These are phyloP conservation scores for Nicotiana rustica DNA, from an alignment of 305 asterid genomes.

Conservation along the genomic window DNA sequence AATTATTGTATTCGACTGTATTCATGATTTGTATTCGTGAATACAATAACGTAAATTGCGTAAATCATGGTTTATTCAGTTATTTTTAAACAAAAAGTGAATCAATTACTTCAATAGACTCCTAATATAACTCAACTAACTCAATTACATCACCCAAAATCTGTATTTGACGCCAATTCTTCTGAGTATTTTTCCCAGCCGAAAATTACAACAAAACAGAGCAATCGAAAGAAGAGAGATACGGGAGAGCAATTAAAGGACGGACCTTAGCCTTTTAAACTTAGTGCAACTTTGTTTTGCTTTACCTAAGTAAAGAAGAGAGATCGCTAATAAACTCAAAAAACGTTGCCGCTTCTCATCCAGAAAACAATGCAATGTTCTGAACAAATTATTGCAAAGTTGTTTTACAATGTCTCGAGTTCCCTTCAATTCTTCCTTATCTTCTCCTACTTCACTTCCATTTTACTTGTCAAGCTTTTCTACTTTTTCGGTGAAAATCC, in stretches of 20 bases:
- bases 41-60: no score
- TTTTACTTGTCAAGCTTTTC: constrained; percentile 71
- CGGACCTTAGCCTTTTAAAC: constrained; percentile 41
- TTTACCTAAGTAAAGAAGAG: constrained; percentile 39
- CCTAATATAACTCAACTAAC: no score
- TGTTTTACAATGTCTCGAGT: constrained; percentile 79
- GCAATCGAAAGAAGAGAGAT: constrained; percentile 12
- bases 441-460: constrained; percentile 38
- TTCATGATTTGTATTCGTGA: no score
- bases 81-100: no score
- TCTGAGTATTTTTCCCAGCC: no score
- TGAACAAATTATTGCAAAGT: constrained; percentile 58
- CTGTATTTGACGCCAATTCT: neutral
- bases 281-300: constrained; percentile 53
- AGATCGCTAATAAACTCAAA: constrained; percentile 51
- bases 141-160: neutral
- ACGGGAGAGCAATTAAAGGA: constrained; percentile 62
- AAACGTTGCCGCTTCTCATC: no score
- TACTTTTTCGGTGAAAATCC: constrained; percentile 80
- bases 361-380: constrained; percentile 65
- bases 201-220: no score
- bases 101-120: no score
- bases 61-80: no score
- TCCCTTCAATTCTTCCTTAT: constrained; percentile 71
- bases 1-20: no score